Base-by-base conservation (phyloP, 805 yeast species). In the Maudiozyma pseudohumilis region DNA sequence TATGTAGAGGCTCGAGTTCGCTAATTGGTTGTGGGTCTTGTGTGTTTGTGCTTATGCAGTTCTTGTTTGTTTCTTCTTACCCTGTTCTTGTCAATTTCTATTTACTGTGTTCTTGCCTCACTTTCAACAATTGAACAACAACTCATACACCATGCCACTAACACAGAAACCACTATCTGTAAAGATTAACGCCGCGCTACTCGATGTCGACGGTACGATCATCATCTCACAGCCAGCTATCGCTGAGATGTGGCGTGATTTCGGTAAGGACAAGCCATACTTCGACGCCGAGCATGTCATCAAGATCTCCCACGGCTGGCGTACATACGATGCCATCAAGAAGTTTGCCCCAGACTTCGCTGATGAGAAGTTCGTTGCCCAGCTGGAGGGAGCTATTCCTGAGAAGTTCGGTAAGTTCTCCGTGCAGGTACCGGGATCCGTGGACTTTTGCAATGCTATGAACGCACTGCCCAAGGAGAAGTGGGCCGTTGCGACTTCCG, bases 401-500 rank as follows among this genome's bases (percentile, higher is more conserved):
- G 75, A 72, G 53, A 72, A 77, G 42, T 81, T 74, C 61, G 88
- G 88, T 36, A 74, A 80, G 53, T 65, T 68, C 49, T 87, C 92
- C 43, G 70, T 66, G 49, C 80, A 84, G 28, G 83, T 85, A 35
- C 79, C 80, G 5, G 95, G 95, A 38, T 80, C 86, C 35, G 71
- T 74, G 34, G 74, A 74, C 53, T 66, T 85, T 42, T 74, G 78
- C 53, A 66, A 68, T 49, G 61, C 61, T 11, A 65, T 80, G 47
- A 73, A 74, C 55, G 55, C 63, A 20, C 60, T 63, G 37, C 77
- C 80, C 41, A 60, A 60, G 54, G 67, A 65, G 53, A 76, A 75
- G 62, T 85, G 94, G 86, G 89, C 88, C 38, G 81, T 85, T 53
- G 94, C 86, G 46, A 85, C 95, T 25, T 77, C 86, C 31, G 95